Evolutionary conservation across 1,284 basidiomycete genomes (phyloP).

Genomic region (Prillingera fragicola): DNA sequence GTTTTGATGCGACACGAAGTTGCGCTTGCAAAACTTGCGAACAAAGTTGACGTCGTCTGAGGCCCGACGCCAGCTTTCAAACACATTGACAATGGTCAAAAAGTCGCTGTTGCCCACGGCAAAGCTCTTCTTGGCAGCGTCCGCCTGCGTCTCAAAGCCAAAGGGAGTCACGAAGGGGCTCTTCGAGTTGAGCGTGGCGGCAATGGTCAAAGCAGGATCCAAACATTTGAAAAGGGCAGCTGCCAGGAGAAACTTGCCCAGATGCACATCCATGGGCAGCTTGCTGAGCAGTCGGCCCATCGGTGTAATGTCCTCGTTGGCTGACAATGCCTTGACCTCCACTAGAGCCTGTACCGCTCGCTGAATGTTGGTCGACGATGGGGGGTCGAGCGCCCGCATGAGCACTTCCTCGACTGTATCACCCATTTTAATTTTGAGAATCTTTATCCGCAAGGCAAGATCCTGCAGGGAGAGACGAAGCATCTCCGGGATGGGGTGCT

Average conservation of each 20-base stretch:
- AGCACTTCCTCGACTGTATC: constrained; percentile 85
- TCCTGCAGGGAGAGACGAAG: constrained; percentile 89
- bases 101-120: constrained; percentile 90
- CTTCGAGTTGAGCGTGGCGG: constrained; percentile 87
- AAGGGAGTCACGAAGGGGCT: constrained; percentile 87
- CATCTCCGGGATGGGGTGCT: constrained; percentile 94
- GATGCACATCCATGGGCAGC: constrained; percentile 88
- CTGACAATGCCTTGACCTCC: constrained; percentile 76
- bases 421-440: constrained; percentile 86
- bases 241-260: constrained; percentile 85
- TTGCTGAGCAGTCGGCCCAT: constrained; percentile 88
- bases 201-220: constrained; percentile 92
- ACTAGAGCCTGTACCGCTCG: constrained; percentile 84
- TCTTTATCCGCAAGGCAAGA: constrained; percentile 91
- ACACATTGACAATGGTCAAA: constrained; percentile 85
- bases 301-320: constrained; percentile 85
- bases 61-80: constrained; percentile 79
- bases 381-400: constrained; percentile 82
- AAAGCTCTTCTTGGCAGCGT: constrained; percentile 76
- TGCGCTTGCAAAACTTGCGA: constrained; percentile 71
- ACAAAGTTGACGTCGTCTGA: constrained; percentile 59
- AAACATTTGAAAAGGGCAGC: constrained; percentile 83
- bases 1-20: constrained; percentile 87
- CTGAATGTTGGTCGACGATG: constrained; percentile 79
- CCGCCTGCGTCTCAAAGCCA: constrained; percentile 80